Conservation (phyloP, 208 protist species). For the Wallacemonas sp. region DNA sequence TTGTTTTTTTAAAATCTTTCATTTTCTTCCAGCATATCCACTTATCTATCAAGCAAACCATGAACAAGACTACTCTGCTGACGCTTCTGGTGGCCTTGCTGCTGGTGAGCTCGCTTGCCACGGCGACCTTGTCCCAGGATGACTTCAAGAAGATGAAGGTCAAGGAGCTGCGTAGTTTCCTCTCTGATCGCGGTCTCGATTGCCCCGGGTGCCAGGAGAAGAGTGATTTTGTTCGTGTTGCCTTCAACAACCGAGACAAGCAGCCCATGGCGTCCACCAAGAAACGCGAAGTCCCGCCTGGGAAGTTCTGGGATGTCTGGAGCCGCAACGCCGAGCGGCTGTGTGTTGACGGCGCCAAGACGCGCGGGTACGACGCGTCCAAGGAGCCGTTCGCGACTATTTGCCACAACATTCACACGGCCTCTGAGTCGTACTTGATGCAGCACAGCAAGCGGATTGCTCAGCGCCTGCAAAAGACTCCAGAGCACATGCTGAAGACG, state of each 20-base stretch:
- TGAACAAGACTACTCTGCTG: constrained; percentile 16
- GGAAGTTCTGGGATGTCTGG: constrained; percentile 85
- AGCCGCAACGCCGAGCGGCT: constrained; percentile 42
- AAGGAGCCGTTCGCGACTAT: constrained; percentile 45
- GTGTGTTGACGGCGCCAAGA: constrained; percentile 53
- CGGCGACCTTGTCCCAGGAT: constrained; percentile 36
- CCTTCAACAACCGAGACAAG: constrained; percentile 69
- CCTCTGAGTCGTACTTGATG: constrained; percentile 78
- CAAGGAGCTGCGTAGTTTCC: constrained; percentile 81
- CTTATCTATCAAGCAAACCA: too few species aligned
- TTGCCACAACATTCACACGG: constrained; percentile 53
- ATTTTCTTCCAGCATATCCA: not conserved
- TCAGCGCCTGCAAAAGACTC: constrained; percentile 73
- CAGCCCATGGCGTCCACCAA: constrained; percentile 47
- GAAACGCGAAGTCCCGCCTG: constrained; percentile 63
- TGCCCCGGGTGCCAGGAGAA: constrained; percentile 88
- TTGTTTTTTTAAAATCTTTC: not conserved
- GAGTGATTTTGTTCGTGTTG: constrained; percentile 83
- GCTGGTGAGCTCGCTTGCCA: not conserved
- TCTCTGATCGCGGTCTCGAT: constrained; percentile 69
- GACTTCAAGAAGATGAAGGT: constrained; percentile 91
- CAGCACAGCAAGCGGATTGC: constrained; percentile 77
- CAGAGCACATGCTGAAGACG: constrained; percentile 73
- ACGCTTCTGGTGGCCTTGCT: constrained; percentile 24
- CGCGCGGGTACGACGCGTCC: constrained; percentile 44